Evolutionary conservation across 2,329 filamentous ascomycete genomes (phyloP), one percentile per base, ranked within the genome.

Genomic region (Helminthosporium solani): DNA sequence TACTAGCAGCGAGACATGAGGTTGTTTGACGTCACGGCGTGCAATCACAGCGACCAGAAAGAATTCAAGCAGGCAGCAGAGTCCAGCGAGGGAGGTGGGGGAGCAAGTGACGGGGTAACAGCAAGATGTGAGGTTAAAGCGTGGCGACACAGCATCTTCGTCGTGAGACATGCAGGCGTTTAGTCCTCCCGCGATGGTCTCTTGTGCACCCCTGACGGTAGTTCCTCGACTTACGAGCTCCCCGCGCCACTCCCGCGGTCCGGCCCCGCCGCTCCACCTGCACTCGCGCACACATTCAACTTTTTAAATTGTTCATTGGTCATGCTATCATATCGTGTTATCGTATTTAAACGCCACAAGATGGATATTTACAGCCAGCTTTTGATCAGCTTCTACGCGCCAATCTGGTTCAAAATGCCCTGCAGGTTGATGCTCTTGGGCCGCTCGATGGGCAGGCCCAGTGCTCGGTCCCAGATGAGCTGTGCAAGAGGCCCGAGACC

Each of bases 381-480:
- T 34, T 35, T 21, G 23, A 5, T 25, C 21, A 33, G 15, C 20
- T 11, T 47, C 44, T 59, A 63, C 23, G 54, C 62, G 44, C 70
- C 65, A 19, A 75, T 72, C 57, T 74, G 70, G 59, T 91, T 86
- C 57, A 96, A 75, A 57, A 99, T 75, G 9, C 92, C 92, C 70
- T 88, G 80, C 45, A 99, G 78, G 74, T 96, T 94, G 69, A 97
- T 95, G 73, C 89, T 95, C 87, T 99, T 99, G 40, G 94, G 94
- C 52, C 92, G 81, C 83, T 99, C 94, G 65, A 99, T 99, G 9
- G 94, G 94, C 67, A 97, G 77, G 43, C 94, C 94, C 53, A 99
- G 75, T 14, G 91, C 91, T 40, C 94, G 83, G 71, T 97, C 92
- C 94, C 94, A 97, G 69, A 99, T 87, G 54, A 99, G 79, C 73